Evolutionary conservation across 1,139 yeast genomes (phyloP), one percentile per base, ranked within the genome.

Genomic region (Kodamaea alishanica): DNA sequence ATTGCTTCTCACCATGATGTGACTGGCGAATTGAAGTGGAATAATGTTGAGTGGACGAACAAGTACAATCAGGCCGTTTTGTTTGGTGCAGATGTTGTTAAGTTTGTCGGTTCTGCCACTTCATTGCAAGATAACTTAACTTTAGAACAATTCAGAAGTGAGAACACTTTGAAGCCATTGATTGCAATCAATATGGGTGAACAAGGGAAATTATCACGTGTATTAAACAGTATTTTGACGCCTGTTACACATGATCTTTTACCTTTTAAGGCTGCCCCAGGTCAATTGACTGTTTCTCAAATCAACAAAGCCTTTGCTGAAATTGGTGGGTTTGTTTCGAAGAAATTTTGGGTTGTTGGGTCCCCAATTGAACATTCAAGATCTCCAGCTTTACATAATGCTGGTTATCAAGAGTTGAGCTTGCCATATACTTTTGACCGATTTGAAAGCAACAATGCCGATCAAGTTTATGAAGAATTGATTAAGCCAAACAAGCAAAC

Each of bases 1-100:
- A 84, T 92, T 60, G 95, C 89, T 9, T 84, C 96, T 1, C 86
- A 81, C 52, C 92, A 84, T 54, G 92, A 86, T 56, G 75, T 81
- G 41, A 59, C 68, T 7, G 94, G 87, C 25, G 56, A 63, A 11
- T 68, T 74, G 57, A 67, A 72, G 42, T 89, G 96, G 95, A 64
- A 65, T 35, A 67, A 77, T 48, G 67, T 79, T 12, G 87, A 80
- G 54, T 88, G 96, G 95, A 80, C 77, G 49, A 73, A 74, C 48
- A 77, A 78, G 57, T 88, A 81, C 57, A 73, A 75, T 44, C 79
- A 80, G 49, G 97, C 92, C 0, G 61, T 73, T 31, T 63, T 77
- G 8, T 58, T 84, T 35, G 81, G 82, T 43, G 84, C 79, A 28
- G 97, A 90, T 52, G 60, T 87, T 38, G 76, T 88, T 41, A 89